phyloP scores from a whole-genome alignment of 768 basidiomycete genomes.

The Macrolepiota fuliginosa region DNA sequence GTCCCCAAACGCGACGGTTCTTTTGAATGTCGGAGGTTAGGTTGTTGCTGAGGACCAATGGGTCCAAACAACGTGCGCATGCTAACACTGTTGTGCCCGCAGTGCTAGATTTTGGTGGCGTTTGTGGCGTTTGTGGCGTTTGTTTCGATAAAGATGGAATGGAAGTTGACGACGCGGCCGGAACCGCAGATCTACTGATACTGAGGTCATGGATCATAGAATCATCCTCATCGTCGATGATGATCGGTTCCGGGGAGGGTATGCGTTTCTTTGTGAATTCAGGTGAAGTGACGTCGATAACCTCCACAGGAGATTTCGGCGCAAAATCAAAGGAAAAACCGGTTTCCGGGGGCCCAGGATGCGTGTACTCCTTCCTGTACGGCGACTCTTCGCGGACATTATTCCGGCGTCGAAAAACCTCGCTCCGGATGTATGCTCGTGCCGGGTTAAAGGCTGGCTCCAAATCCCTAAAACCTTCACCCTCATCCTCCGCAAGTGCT shows the following conservation, averaged over 20 bases:
- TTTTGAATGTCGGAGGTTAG: slow-evolving; percentile 44
- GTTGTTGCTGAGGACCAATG: slow-evolving; percentile 53
- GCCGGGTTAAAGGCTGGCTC: slow-evolving; percentile 8
- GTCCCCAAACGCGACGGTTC: slow-evolving; percentile 58
- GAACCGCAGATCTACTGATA: background rate
- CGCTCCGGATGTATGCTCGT: slow-evolving; percentile 3
- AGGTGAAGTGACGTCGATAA: slow-evolving; percentile 10
- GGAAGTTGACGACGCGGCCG: background rate
- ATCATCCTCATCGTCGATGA: slow-evolving; percentile 48
- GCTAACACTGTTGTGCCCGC: slow-evolving; percentile 45
- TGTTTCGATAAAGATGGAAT: background rate
- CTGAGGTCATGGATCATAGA: slow-evolving; percentile 2
- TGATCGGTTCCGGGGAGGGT: slow-evolving; percentile 35
- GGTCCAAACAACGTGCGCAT: slow-evolving; percentile 66
- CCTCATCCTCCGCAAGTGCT: background rate
- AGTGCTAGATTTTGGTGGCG: slow-evolving; percentile 1
- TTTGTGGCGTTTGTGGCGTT: background rate
- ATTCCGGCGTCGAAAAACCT: slow-evolving; percentile 2
- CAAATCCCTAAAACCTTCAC: background rate
- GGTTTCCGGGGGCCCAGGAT: slow-evolving; percentile 50
- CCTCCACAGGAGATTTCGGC: slow-evolving; percentile 28
- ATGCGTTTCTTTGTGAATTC: background rate
- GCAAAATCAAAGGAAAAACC: slow-evolving; percentile 73
- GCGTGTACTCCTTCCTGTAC: slow-evolving; percentile 64
- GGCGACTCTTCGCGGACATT: slow-evolving; percentile 28